Conservation (phyloP, 2,329 filamentous ascomycete genomes). For the Myriosclerotinia duriaeana region DNA sequence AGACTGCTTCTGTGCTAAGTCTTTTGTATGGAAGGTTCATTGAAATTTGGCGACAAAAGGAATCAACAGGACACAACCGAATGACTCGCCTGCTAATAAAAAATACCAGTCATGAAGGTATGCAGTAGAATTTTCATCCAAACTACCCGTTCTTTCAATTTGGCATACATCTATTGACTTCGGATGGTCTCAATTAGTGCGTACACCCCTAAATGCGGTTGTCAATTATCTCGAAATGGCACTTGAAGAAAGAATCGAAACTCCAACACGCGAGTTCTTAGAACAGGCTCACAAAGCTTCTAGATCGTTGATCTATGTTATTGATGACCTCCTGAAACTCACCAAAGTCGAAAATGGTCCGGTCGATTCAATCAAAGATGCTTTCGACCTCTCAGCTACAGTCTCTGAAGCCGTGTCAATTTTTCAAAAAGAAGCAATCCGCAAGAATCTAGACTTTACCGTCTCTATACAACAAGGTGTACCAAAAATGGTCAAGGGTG, state of each 20-base stretch:
- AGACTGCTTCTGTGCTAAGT: slow-evolving; percentile 84
- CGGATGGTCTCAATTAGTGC: slow-evolving; percentile 48
- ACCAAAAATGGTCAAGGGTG: slow-evolving; percentile 30
- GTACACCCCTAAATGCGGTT: slow-evolving; percentile 87
- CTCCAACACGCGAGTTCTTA: slow-evolving; percentile 81
- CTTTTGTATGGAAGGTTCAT: slow-evolving; percentile 84
- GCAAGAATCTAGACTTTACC: slow-evolving; percentile 25
- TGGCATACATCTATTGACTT: no score
- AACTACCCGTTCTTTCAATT: no score
- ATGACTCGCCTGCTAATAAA: slow-evolving; percentile 65
- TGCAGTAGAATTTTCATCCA: no score
- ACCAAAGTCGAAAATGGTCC: slow-evolving; percentile 86
- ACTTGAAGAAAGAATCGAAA: slow-evolving; percentile 73
- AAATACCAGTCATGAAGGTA: slow-evolving; percentile 57
- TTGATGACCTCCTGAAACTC: slow-evolving; percentile 85
- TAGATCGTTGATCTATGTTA: slow-evolving; percentile 89
- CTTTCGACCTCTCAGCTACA: slow-evolving; percentile 70
- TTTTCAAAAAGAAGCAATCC: slow-evolving; percentile 70
- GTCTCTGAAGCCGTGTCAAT: slow-evolving; percentile 73
- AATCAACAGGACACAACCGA: slow-evolving; percentile 78
- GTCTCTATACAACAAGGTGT: slow-evolving; percentile 29
- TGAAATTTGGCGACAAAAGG: slow-evolving; percentile 89
- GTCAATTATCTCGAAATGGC: slow-evolving; percentile 95
- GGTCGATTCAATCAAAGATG: slow-evolving; percentile 74
- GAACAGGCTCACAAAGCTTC: slow-evolving; percentile 85